Conservation (phyloP, 345 rosid genomes). For the Salix arbutifolia region DNA sequence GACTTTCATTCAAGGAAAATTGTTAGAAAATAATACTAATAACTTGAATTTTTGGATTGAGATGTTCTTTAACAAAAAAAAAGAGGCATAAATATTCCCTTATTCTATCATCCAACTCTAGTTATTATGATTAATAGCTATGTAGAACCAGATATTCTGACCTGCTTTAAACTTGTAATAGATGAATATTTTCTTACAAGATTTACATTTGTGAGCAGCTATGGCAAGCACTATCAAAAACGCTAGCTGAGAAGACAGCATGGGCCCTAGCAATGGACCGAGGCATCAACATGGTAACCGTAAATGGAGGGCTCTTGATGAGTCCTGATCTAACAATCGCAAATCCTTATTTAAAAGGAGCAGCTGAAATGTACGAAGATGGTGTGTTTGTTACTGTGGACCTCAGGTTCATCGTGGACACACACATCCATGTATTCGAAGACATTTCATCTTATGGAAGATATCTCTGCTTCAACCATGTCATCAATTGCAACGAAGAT, state of each 20-base stretch:
- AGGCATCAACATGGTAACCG: constrained; percentile 49
- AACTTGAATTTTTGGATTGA: no score
- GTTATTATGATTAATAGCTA: no score
- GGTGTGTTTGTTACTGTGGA: constrained; percentile 58
- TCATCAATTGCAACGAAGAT: constrained; percentile 36
- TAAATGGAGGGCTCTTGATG: constrained; percentile 56
- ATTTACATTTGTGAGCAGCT: constrained; percentile 29
- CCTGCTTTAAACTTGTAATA: no score
- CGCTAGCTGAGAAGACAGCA: constrained; percentile 61
- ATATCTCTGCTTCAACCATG: constrained; percentile 55
- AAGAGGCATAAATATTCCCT: no score
- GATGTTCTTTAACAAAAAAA: no score
- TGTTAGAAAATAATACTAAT: no score
- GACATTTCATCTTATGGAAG: constrained; percentile 54
- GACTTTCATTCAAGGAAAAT: rapidly evolving
- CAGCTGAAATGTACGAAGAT: constrained; percentile 72
- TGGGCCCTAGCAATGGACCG: constrained; percentile 87
- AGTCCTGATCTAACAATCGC: constrained; percentile 35
- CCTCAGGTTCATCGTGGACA: constrained; percentile 39
- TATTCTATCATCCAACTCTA: no score
- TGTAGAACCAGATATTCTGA: no score
- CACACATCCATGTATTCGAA: constrained; percentile 54
- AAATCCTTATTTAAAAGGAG: constrained; percentile 58
- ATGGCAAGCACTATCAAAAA: constrained; percentile 62
- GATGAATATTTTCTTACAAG: no score